Evolutionary conservation across 1,139 yeast species (phyloP).

Genomic region (Protomyces inouyei): DNA sequence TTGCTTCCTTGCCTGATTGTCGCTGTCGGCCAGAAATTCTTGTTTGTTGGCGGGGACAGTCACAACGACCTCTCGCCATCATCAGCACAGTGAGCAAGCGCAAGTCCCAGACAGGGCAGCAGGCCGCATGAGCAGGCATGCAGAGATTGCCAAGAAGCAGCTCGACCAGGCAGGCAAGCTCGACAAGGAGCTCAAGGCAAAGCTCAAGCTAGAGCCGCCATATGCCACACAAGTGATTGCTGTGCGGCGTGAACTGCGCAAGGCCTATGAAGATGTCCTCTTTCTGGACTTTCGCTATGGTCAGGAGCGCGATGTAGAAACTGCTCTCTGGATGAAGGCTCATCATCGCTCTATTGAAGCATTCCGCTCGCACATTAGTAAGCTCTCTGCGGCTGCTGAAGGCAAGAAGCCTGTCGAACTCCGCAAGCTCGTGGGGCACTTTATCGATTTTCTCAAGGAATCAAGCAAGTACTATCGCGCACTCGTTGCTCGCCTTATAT

Average conservation of each 20-base stretch:
- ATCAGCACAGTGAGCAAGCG: too few relatives aligned
- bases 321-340: constrained; percentile 29
- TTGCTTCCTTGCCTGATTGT: not conserved
- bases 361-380: constrained; percentile 27
- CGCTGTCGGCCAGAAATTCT: too few relatives aligned
- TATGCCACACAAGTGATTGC: constrained; percentile 1
- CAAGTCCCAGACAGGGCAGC: too few relatives aligned
- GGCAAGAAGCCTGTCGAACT: constrained; percentile 29
- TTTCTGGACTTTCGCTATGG: constrained; percentile 30
- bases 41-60: too few relatives aligned
- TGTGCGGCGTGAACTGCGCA: constrained; percentile 14
- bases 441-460: constrained; percentile 30
- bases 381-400: constrained; percentile 25
- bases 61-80: too few relatives aligned
- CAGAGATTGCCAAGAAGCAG: not conserved
- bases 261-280: constrained; percentile 24
- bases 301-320: constrained; percentile 29
- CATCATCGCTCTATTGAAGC: constrained; percentile 31
- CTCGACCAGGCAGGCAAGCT: not conserved
- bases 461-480: constrained; percentile 30
- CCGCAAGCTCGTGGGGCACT: constrained; percentile 29
- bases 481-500: constrained; percentile 28
- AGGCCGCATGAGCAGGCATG: not conserved
- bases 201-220: constrained; percentile 5
- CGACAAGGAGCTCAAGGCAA: constrained; percentile 4